Percentiles rank a stretch among this genome's conserved stretches.
phyloP scores from a whole-genome alignment of 73 alveolate genomes.

The Halteria grandinella region DNA sequence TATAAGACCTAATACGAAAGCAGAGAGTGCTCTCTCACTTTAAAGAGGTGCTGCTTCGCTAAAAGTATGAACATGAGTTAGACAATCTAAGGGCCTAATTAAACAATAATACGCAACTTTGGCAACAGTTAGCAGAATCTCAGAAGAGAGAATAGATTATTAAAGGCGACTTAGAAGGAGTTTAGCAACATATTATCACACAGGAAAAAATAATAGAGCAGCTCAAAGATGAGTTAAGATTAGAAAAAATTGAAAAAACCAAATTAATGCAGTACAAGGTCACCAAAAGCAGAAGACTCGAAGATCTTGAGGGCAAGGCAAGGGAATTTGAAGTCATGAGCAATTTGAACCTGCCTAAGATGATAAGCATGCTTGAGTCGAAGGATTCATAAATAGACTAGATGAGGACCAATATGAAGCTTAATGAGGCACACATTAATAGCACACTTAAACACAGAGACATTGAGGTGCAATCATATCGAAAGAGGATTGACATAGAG shows the following conservation, averaged over 20 bases:
- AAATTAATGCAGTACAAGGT: conserved; percentile 42
- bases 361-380: conserved; percentile 24
- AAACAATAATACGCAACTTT: conserved; percentile 30
- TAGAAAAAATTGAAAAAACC: conserved; percentile 28
- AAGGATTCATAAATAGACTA: conserved; percentile 25
- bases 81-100: conserved; percentile 43
- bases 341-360: conserved; percentile 35
- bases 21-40: conserved; percentile 19
- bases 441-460: neutral
- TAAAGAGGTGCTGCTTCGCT: conserved; percentile 24
- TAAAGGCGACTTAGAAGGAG: conserved; percentile 24
- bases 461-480: conserved; percentile 45
- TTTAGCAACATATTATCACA: conserved; percentile 39
- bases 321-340: conserved; percentile 56
- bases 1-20: conserved; percentile 39
- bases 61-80: conserved; percentile 23
- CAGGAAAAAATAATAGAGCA: conserved; percentile 43
- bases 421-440: conserved; percentile 8
- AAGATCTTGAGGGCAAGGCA: conserved; percentile 53
- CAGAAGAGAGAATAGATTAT: conserved; percentile 53
- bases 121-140: conserved; percentile 60
- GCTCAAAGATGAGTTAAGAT: conserved; percentile 42
- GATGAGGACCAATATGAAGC: neutral
- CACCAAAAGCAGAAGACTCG: conserved; percentile 53
- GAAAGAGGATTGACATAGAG: conserved; percentile 38